Base-by-base conservation (phyloP, 371 early-diverging fungal genomes). In the Rhizopus arrhizus region DNA sequence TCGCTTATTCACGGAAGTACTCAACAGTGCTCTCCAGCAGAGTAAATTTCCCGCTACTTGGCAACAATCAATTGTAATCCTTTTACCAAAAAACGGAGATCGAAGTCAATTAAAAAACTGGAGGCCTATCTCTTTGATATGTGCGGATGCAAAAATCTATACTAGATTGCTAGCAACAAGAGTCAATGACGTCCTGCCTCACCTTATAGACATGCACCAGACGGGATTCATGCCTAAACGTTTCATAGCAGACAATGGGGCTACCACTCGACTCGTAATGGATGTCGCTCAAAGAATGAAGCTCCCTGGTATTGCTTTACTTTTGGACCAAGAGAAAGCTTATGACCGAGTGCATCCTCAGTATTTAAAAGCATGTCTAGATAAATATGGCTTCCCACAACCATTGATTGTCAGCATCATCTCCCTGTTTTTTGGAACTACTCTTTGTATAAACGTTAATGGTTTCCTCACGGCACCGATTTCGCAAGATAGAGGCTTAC, bases 401-500 rank as follows among this genome's bases (percentile, higher is more conserved):
- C 22, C 22, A 22, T 22, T 22, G 22, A 2, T 22, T 22, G 22
- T 22, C 22, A 22, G 22, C 46, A 22, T 45, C 4, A 45, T n/a
- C 46, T n/a, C 46, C 46, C 7, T 22, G 7, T 15, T 22, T n/a
- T 45, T 45, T n/a, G n/a, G 15, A 1, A 45, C 38, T 9, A 1
- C 38, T 12, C 12, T 38, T 9, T 38, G 38, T 38, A 12, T 38
- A 9, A 38, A 38, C 9, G 38, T 38, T 7, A 38, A 38, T 12
- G 38, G 38, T 38, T 38, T 38, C 12, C 38, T 38, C 38, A 9
- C 52, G 3, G 15, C 13, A 5, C 5, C 52, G 6, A 13, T 51
- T 8, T 3, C n/a, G 9, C 62, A 62, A 22, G 11, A 11, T 11
- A 28, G 52, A 16, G 62, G 62, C 28, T 45, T 62, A 4, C 31